Conservation (phyloP, 2,329 filamentous ascomycete genomes). For the Penicillium hordei region DNA sequence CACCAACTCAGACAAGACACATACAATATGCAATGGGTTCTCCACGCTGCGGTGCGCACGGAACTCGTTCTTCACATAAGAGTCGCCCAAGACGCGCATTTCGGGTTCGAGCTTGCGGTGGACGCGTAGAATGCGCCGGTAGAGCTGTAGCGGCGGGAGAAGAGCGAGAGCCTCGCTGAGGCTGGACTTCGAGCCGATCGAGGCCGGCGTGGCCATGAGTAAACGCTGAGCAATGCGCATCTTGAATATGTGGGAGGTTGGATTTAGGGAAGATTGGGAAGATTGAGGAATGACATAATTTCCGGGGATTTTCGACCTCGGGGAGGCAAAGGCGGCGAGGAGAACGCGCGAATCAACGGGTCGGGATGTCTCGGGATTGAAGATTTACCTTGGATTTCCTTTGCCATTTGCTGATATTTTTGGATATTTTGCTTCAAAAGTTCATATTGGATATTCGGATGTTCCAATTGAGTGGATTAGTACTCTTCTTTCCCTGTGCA, state of each 20-base stretch:
- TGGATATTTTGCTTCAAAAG: background rate
- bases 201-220: conserved; percentile 43
- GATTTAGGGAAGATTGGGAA: background rate
- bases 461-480: too few species aligned
- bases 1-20: conserved; percentile 28
- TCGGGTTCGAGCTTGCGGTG: conserved; percentile 76
- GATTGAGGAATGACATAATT: conserved; percentile 27
- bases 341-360: conserved; percentile 15
- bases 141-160: conserved; percentile 83
- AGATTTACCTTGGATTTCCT: background rate
- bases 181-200: conserved; percentile 42
- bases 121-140: conserved; percentile 79
- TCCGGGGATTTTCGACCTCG: conserved; percentile 8
- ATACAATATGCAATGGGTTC: conserved; percentile 86
- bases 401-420: background rate
- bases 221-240: conserved; percentile 42
- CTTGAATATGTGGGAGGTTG: background rate
- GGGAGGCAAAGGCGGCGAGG: conserved; percentile 25
- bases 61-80: conserved; percentile 93
- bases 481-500: too few species aligned
- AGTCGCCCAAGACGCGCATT: conserved; percentile 78
- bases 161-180: conserved; percentile 62
- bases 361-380: conserved; percentile 11
- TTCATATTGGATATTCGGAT: background rate
- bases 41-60: conserved; percentile 78